A percentile compares a stretch with the other conserved stretches of the same genome.
phyloP scores from a whole-genome alignment of 2,329 filamentous ascomycete species.

The Geosmithia putterillii region DNA sequence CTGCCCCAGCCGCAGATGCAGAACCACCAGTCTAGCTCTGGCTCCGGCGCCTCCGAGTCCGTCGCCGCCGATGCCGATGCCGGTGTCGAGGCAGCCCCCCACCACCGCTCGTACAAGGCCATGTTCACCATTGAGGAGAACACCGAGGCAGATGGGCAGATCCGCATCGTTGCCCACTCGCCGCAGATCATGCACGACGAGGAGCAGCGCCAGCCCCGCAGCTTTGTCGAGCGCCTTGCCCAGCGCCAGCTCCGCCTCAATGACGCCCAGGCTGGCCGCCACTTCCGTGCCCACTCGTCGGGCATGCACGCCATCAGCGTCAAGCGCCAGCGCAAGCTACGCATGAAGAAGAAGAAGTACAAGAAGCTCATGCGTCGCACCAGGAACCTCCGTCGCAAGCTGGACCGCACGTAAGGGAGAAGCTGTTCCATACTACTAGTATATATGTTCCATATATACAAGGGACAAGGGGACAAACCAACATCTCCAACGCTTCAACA shows the following conservation, averaged over 20 bases:
- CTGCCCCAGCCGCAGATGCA: constrained; percentile 50
- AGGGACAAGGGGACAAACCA: no score
- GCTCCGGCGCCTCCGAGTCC: constrained; percentile 17
- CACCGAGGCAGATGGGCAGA: constrained; percentile 44
- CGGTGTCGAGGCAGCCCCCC: constrained; percentile 23
- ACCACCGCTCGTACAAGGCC: constrained; percentile 48
- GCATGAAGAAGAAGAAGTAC: constrained; percentile 99
- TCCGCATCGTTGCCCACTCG: constrained; percentile 49
- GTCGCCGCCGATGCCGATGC: constrained; percentile 16
- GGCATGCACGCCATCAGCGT: constrained; percentile 79
- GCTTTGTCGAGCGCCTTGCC: constrained; percentile 61
- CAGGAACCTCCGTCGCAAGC: constrained; percentile 74
- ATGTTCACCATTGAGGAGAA: constrained; percentile 58
- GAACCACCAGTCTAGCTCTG: constrained; percentile 16
- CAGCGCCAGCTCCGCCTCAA: constrained; percentile 49
- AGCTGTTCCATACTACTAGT: neutral
- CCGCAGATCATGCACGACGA: constrained; percentile 41
- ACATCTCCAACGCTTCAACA: no score
- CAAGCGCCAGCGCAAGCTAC: constrained; percentile 81
- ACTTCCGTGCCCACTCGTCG: no score
- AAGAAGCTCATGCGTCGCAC: constrained; percentile 98
- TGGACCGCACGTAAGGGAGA: constrained; percentile 48
- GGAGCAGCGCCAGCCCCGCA: constrained; percentile 25
- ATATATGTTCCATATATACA: no score
- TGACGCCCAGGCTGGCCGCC: constrained; percentile 35